Evolutionary conservation across 1,284 basidiomycete species (phyloP).

Genomic region (Irpex rosettiformis): DNA sequence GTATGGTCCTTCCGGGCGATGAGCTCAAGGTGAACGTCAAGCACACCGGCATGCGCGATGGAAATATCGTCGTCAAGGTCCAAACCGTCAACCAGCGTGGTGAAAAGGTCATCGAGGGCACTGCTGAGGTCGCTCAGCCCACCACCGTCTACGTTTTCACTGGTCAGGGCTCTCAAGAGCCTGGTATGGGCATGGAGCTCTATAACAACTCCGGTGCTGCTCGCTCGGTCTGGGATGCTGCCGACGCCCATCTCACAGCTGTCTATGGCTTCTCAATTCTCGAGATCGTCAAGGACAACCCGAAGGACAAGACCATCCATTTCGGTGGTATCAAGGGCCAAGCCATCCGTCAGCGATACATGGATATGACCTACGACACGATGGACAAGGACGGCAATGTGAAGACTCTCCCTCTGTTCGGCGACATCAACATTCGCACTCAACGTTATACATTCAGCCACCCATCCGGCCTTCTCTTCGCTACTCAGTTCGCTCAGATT

Average conservation of each 20-base stretch:
- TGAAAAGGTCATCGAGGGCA: constrained; percentile 90
- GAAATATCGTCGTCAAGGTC: constrained; percentile 90
- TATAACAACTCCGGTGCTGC: constrained; percentile 93
- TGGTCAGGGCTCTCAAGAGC: constrained; percentile 97
- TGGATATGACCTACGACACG: constrained; percentile 98
- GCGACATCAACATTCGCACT: constrained; percentile 89
- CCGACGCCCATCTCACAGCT: constrained; percentile 88
- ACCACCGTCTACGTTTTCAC: constrained; percentile 97
- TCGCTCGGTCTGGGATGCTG: constrained; percentile 95
- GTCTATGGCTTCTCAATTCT: constrained; percentile 98
- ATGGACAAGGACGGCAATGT: constrained; percentile 94
- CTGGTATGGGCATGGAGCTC: constrained; percentile 99
- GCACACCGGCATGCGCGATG: constrained; percentile 89
- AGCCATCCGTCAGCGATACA: constrained; percentile 95
- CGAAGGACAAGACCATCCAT: constrained; percentile 96
- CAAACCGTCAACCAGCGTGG: constrained; percentile 84
- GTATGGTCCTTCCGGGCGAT: constrained; percentile 96
- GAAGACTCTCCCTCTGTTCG: constrained; percentile 91
- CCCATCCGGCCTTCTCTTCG: constrained; percentile 92
- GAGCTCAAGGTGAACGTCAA: constrained; percentile 86
- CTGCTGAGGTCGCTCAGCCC: constrained; percentile 91
- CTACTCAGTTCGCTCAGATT: constrained; percentile 98
- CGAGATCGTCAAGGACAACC: constrained; percentile 97
- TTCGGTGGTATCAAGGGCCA: constrained; percentile 99
- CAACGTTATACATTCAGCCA: constrained; percentile 97